Evolutionary conservation across 192 early-diverging fungal genomes (phyloP), one percentile per base, ranked within the genome.

Genomic region (Polychytrium aggregatum): DNA sequence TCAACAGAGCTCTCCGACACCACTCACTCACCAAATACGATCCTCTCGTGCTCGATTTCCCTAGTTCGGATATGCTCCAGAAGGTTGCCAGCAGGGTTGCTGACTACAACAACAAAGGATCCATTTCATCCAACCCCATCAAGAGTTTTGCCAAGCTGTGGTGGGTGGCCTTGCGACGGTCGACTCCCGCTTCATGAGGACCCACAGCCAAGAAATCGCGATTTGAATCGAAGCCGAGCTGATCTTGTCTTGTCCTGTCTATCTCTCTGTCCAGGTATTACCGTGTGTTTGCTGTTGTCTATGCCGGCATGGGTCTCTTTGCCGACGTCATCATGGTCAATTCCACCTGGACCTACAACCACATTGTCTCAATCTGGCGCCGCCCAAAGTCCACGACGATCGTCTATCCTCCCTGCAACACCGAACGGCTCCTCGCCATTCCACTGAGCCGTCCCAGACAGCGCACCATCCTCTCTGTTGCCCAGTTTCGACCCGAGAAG

Each of bases 401-500:
- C 1, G 80, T 96, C 0, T 97, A 93, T 63, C 96, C 96, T 18
- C 93, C 96, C 17, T 99, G 94, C 65, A 85, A 93, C 54, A 90
- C 88, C 0, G 52, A 66, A 0, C 60, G 69, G 0, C 63, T 99
- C 31, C 55, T 56, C 2, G 56, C 53, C 25, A 71, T 85, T 31
- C 50, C 79, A 1, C 52, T 94, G 5, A 39, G 37, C 17, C 17
- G n/a, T 10, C n/a, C n/a, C 17, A 20, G 94, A 1, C 53, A 78
- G 29, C 62, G 60, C 0, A 55, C 81, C 4, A 67, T 96, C 31
- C 62, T 95, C 18, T 92, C 90, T 41, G 78, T 99, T 25, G 92
- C 91, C 9, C 96, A 99, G 59, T 99, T 96, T 62, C 61, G 94
- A 13, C 93, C 96, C 1, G 96, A 99, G 58, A 99, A 99, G 59